phyloP scores from a whole-genome alignment of 2,329 filamentous ascomycete species.

The Ophiocordyceps unilateralis region DNA sequence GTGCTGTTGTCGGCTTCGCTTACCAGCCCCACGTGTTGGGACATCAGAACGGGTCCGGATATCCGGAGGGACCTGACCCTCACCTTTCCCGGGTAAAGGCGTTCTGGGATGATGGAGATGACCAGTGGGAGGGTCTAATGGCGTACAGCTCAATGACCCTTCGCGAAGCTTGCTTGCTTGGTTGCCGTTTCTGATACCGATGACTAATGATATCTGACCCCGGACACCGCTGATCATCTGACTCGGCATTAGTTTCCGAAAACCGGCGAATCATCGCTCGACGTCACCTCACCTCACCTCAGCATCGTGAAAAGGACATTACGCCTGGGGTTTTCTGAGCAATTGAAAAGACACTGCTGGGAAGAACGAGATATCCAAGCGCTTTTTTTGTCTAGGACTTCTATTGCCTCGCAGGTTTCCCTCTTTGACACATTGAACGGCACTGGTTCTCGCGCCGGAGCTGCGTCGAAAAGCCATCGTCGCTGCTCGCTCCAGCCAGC shows the following conservation, averaged over 20 bases:
- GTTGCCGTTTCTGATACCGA: neutral
- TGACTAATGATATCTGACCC: no score
- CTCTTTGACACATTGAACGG: neutral
- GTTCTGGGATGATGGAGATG: neutral
- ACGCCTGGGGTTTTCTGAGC: no score
- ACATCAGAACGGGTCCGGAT: neutral
- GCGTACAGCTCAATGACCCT: neutral
- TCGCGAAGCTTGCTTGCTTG: neutral
- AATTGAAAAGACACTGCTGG: no score
- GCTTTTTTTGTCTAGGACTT: neutral
- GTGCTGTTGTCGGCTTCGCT: neutral
- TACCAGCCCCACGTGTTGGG: constrained; percentile 1
- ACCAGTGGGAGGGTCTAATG: neutral
- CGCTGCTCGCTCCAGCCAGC: neutral
- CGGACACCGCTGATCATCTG: neutral
- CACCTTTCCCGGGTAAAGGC: neutral
- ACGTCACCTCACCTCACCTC: neutral
- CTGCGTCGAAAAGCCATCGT: neutral
- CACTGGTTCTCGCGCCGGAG: neutral
- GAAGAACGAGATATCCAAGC: no score
- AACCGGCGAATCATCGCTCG: neutral
- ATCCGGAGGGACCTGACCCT: neutral
- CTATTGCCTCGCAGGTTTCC: neutral
- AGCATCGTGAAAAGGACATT: neutral
- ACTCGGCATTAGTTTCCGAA: neutral